Percentiles rank a stretch among this genome's conserved stretches.
phyloP scores from a whole-genome alignment of 78 protist species.

The Dictyostelium firmibasis region DNA sequence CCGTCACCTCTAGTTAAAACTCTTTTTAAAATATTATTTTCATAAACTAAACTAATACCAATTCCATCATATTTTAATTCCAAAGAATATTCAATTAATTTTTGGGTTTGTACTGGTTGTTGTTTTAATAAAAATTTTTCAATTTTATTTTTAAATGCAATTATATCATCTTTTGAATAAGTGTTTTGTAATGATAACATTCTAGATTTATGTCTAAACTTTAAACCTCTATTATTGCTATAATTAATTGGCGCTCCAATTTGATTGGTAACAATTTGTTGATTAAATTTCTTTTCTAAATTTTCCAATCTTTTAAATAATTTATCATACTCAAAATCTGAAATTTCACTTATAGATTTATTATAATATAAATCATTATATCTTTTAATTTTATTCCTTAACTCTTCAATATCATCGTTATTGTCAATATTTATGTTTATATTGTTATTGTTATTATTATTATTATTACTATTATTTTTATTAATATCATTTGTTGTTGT shows the following conservation, averaged over 20 bases:
- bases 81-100: neutral
- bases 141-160: slow-evolving; percentile 23
- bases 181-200: slow-evolving; percentile 73
- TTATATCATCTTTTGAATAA: slow-evolving; percentile 40
- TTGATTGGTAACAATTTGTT: neutral
- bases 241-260: slow-evolving; percentile 4
- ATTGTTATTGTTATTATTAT: neutral
- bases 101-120: neutral
- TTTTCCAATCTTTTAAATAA: slow-evolving; percentile 5
- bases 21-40: neutral
- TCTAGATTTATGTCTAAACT: slow-evolving; percentile 26
- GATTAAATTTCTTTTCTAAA: slow-evolving; percentile 12
- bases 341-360: slow-evolving; percentile 20
- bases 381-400: slow-evolving; percentile 26
- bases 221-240: neutral
- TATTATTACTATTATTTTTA: neutral
- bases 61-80: slow-evolving; percentile 82
- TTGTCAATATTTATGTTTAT: neutral
- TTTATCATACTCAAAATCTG: slow-evolving; percentile 65
- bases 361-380: slow-evolving; percentile 67
- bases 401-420: neutral
- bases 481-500: neutral
- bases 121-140: neutral
- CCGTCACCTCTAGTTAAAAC: slow-evolving; percentile 79
- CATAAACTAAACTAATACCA: slow-evolving; percentile 40